These are phyloP conservation scores for Escovopsis weberi DNA, from an alignment of 2,329 filamentous ascomycete species.

Conservation along the genomic window DNA sequence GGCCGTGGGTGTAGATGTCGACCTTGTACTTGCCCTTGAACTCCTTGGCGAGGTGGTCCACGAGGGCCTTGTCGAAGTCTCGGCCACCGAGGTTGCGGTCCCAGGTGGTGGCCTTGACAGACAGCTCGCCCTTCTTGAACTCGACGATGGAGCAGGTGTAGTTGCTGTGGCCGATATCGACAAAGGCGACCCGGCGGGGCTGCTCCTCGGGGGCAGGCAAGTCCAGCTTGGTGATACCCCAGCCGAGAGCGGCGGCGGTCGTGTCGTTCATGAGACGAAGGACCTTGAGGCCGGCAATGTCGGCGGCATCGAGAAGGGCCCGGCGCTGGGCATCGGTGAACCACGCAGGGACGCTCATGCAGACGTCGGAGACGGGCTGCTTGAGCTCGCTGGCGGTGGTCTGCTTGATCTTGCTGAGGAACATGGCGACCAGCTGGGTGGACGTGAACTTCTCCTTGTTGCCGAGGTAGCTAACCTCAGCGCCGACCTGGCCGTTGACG, in stretches of 20 bases:
- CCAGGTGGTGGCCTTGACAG: slow-evolving; percentile 82
- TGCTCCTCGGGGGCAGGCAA: slow-evolving; percentile 80
- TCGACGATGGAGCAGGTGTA: slow-evolving; percentile 91
- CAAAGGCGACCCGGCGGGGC: slow-evolving; percentile 75
- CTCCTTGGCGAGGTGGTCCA: slow-evolving; percentile 88
- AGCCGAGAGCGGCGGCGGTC: slow-evolving; percentile 88
- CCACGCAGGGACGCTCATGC: slow-evolving; percentile 90
- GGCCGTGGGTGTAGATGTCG: slow-evolving; percentile 79
- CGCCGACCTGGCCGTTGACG: slow-evolving; percentile 85
- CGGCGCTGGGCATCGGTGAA: slow-evolving; percentile 92
- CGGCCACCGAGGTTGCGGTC: slow-evolving; percentile 96
- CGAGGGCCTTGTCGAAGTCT: slow-evolving; percentile 88
- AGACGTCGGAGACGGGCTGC: slow-evolving; percentile 81
- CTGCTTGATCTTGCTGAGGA: slow-evolving; percentile 82
- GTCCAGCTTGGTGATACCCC: slow-evolving; percentile 95
- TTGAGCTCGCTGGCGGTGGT: slow-evolving; percentile 79
- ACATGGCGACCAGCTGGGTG: slow-evolving; percentile 90
- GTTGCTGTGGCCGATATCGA: slow-evolving; percentile 94
- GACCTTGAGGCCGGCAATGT: slow-evolving; percentile 85
- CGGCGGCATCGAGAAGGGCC: slow-evolving; percentile 75
- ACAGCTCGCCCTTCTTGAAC: slow-evolving; percentile 92
- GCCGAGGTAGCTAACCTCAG: slow-evolving; percentile 82
- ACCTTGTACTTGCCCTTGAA: slow-evolving; percentile 98
- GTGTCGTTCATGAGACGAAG: slow-evolving; percentile 96
- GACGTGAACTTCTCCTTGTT: slow-evolving; percentile 95